Evolutionary conservation across 768 basidiomycete genomes (phyloP), one percentile per base, ranked within the genome.

Genomic region (Mycena kentingensis): DNA sequence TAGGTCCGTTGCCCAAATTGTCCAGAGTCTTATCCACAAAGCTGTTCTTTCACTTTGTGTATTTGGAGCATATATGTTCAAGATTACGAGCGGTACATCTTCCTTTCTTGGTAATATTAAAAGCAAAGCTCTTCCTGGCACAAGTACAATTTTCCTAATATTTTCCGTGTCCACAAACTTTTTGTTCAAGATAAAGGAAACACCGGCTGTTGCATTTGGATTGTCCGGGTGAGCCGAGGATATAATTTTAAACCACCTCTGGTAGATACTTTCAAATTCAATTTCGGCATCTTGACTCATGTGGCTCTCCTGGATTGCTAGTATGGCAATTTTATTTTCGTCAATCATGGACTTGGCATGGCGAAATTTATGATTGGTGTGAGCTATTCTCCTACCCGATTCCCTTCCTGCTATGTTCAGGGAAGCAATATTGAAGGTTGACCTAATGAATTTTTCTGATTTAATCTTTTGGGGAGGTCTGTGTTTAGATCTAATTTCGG

Each of bases 291-390:
- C 18, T 13, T 56, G 22, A 19, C 43, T 48, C 0, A 66, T 37
- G 51, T 67, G 66, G 3, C 63, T 62, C 31, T 67, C 66, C 27
- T 64, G 61, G 0, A 67, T 15, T 0, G 52, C 56, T 8, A 67
- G 46, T 8, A 66, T 39, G 2, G 44, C 55, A 0, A 67, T 54
- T 8, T 53, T 36, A 1, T 64, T 3, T 4, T 63, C 49, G 8
- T 43, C 22, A 4, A 67, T 26, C 0, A 54, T 27, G n/a, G n/a
- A n/a, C n/a, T n/a, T n/a, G n/a, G n/a, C n/a, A n/a, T n/a, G n/a
- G n/a, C n/a, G n/a, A n/a, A 64, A 67, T 51, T 67, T 67, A 31
- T 60, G 25, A 6, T 46, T 25, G 1, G n/a, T 35, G 2, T 36
- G 22, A 19, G 3, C 25, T 13, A 46, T 51, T 1, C 32, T 41